Percentiles rank a stretch among this genome's conserved stretches.
These are phyloP conservation scores for Leucocoprinus leucothites DNA, from an alignment of 768 basidiomycete species.

Conservation along the genomic window DNA sequence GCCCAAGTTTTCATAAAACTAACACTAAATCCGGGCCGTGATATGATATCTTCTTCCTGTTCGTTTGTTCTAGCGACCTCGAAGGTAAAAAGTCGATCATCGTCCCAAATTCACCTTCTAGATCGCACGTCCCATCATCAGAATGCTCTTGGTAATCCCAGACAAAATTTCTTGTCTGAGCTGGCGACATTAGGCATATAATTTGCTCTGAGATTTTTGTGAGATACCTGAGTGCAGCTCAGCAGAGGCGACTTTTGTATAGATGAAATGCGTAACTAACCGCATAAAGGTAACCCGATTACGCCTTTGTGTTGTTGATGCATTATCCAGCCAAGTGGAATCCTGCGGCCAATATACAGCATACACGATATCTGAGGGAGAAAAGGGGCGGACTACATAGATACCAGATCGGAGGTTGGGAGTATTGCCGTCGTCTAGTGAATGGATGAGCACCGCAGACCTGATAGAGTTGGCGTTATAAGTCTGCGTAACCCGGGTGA, in stretches of 20 bases:
- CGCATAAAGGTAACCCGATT: conserved; percentile 67
- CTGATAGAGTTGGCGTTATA: background rate
- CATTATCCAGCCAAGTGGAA: conserved; percentile 53
- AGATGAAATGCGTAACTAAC: conserved; percentile 30
- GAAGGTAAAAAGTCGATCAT: conserved; percentile 50
- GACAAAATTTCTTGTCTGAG: conserved; percentile 41
- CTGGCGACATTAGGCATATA: conserved; percentile 45
- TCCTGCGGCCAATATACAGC: conserved; percentile 64
- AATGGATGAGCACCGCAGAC: conserved; percentile 8
- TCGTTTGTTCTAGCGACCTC: conserved; percentile 53
- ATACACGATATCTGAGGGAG: conserved; percentile 29
- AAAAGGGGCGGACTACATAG: conserved; percentile 36
- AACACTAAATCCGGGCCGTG: conserved; percentile 45
- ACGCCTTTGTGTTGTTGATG: conserved; percentile 37
- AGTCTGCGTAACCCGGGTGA: background rate
- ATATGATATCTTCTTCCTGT: conserved; percentile 47
- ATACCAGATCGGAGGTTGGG: conserved; percentile 43
- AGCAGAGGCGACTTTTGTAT: background rate
- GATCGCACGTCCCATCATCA: too few species aligned
- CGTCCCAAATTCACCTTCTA: too few species aligned
- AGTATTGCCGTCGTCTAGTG: background rate
- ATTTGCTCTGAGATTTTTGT: conserved; percentile 58
- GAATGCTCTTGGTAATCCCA: conserved; percentile 37
- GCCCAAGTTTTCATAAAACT: conserved; percentile 2
- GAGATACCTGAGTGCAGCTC: conserved; percentile 43